phyloP scores from a whole-genome alignment of 495 filamentous ascomycete genomes.

The Pseudomonodictys pantanalensis region DNA sequence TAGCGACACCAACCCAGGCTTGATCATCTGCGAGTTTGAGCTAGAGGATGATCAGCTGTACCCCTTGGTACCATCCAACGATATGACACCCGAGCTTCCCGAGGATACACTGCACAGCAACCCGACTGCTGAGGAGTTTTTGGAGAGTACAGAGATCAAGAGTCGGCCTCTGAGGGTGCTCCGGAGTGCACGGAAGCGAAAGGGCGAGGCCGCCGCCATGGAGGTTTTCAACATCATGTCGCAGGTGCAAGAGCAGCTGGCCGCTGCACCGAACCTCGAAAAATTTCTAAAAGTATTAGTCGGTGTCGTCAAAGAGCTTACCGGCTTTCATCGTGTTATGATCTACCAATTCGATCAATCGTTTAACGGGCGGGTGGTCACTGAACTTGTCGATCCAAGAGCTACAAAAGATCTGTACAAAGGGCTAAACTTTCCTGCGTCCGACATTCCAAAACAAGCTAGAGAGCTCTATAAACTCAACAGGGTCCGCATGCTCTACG shows the following conservation, averaged over 20 bases:
- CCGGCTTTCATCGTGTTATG: constrained; percentile 90
- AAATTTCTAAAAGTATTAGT: constrained; percentile 69
- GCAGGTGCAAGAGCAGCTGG: constrained; percentile 77
- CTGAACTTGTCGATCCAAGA: constrained; percentile 76
- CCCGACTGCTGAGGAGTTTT: constrained; percentile 69
- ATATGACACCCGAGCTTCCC: constrained; percentile 56
- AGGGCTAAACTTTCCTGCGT: constrained; percentile 85
- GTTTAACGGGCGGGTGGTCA: constrained; percentile 83
- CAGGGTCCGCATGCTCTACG: constrained; percentile 76
- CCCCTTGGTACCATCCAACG: constrained; percentile 61
- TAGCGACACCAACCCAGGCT: constrained; percentile 59
- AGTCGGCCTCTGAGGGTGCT: constrained; percentile 78
- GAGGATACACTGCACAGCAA: constrained; percentile 69
- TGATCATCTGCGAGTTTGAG: constrained; percentile 91
- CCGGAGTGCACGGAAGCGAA: constrained; percentile 70
- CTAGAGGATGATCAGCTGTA: constrained; percentile 74
- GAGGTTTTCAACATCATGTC: constrained; percentile 91
- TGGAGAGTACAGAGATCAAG: constrained; percentile 66
- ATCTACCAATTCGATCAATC: constrained; percentile 85
- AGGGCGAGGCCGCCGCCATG: constrained; percentile 85
- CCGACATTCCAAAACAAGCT: constrained; percentile 86
- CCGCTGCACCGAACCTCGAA: constrained; percentile 64
- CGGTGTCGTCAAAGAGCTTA: constrained; percentile 79
- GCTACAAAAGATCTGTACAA: constrained; percentile 86
- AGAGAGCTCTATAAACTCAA: constrained; percentile 77